Conservation (phyloP, 495 filamentous ascomycete species). For the Entonaema liquescens region DNA sequence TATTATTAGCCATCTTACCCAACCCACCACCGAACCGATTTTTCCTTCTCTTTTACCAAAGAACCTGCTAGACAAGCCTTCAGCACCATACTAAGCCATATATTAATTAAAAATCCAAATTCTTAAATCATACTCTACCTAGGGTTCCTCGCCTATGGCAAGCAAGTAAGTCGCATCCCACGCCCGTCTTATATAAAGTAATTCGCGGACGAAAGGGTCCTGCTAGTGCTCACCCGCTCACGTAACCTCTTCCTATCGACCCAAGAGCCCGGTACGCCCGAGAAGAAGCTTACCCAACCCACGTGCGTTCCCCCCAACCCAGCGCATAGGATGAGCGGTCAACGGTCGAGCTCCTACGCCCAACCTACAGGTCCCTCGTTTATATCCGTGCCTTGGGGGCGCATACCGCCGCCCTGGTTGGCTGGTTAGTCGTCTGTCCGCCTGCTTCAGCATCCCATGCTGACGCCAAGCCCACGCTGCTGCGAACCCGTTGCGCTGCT, state of each 20-base stretch:
- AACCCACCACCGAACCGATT: neutral
- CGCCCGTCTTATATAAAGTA: conserved; percentile 19
- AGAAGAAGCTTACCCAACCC: conserved; percentile 26
- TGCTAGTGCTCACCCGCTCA: conserved; percentile 31
- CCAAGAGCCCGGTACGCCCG: conserved; percentile 34
- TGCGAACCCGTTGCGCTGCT: too few species aligned
- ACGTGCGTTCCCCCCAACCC: conserved; percentile 17
- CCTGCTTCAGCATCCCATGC: conserved; percentile 2
- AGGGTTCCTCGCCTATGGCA: too few species aligned
- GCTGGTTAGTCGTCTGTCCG: conserved; percentile 1
- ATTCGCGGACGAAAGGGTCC: neutral
- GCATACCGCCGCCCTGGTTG: conserved; percentile 11
- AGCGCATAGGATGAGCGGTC: conserved; percentile 26
- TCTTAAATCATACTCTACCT: neutral
- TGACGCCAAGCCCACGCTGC: too few species aligned
- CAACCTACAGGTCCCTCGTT: too few species aligned
- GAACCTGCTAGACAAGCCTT: neutral
- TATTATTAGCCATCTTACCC: neutral
- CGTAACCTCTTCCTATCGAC: conserved; percentile 16
- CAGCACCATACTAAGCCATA: neutral
- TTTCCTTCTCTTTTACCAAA: neutral
- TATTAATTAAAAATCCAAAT: neutral
- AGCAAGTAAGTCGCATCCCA: neutral
- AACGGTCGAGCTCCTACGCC: neutral
- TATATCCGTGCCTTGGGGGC: conserved; percentile 9